phyloP scores from a whole-genome alignment of 2,329 filamentous ascomycete species.

The Penicillium sp. region DNA sequence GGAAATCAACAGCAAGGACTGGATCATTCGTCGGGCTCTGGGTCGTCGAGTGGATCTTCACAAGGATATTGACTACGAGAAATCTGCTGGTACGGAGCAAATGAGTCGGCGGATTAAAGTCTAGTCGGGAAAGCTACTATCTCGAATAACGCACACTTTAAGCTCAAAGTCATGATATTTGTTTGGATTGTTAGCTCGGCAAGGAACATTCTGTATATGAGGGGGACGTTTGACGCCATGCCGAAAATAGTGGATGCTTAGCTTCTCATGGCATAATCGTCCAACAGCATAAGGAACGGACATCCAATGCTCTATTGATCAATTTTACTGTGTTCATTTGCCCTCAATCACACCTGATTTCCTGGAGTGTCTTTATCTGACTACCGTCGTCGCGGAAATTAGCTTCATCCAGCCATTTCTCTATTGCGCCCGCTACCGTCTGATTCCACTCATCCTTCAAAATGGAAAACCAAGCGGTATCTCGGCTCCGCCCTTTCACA shows the following conservation, averaged over 20 bases:
- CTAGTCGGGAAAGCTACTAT: neutral
- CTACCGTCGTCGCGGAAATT: neutral
- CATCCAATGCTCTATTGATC: no score
- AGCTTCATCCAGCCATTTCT: neutral
- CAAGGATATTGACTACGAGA: conserved; percentile 32
- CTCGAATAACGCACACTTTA: neutral
- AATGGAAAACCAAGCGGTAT: conserved; percentile 44
- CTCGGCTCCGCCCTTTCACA: conserved; percentile 54
- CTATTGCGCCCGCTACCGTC: neutral
- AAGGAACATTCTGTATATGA: no score
- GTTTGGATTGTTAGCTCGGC: no score
- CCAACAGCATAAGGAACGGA: no score
- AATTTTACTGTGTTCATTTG: no score
- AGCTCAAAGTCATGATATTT: neutral
- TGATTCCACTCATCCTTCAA: conserved; percentile 6
- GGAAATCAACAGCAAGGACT: conserved; percentile 42
- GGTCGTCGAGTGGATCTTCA: conserved; percentile 32
- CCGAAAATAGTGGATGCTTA: no score
- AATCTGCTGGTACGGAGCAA: conserved; percentile 35
- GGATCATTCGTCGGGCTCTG: conserved; percentile 42
- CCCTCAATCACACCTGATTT: neutral
- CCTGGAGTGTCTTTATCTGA: neutral
- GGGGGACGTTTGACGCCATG: no score
- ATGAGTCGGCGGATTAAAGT: conserved; percentile 31
- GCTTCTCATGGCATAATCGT: no score